These are phyloP conservation scores for Dothideomycetes sp. DNA, from an alignment of 2,329 filamentous ascomycete genomes.

Conservation along the genomic window DNA sequence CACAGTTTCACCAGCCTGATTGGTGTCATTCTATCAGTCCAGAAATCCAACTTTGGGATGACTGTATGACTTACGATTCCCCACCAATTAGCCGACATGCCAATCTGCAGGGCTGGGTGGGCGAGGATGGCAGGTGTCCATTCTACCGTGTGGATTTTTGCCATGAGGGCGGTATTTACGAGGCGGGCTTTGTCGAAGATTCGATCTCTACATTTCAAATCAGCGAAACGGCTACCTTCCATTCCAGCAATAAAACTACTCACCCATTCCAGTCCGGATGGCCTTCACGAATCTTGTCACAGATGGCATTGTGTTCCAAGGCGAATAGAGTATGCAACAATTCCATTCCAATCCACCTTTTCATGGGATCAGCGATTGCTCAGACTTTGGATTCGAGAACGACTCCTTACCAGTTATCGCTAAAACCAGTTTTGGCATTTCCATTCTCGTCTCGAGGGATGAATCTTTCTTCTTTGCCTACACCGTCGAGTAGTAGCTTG, in stretches of 20 bases:
- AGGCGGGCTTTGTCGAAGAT: conserved; percentile 39
- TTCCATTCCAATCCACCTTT: conserved; percentile 41
- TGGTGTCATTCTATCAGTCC: too few species aligned
- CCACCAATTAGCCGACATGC: conserved; percentile 41
- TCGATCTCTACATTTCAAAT: conserved; percentile 25
- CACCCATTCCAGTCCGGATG: conserved; percentile 29
- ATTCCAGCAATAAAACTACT: too few species aligned
- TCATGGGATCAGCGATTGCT: too few species aligned
- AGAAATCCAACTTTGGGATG: too few species aligned
- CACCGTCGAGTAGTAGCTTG: not conserved
- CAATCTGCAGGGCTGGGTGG: conserved; percentile 36
- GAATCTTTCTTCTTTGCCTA: conserved; percentile 27
- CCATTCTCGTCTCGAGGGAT: conserved; percentile 33
- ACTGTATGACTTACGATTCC: conserved; percentile 33
- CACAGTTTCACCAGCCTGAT: conserved; percentile 4
- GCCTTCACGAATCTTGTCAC: conserved; percentile 28
- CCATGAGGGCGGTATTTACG: conserved; percentile 40
- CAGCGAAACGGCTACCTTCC: too few species aligned
- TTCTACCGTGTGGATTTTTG: conserved; percentile 43
- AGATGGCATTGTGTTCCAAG: conserved; percentile 39
- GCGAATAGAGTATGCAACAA: conserved; percentile 40
- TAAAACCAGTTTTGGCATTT: conserved; percentile 35
- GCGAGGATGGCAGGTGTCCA: conserved; percentile 42
- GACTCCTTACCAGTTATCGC: conserved; percentile 39
- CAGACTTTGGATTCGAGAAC: too few species aligned